Conservation (phyloP, 1,284 basidiomycete genomes). For the Trichosporon inkin region DNA sequence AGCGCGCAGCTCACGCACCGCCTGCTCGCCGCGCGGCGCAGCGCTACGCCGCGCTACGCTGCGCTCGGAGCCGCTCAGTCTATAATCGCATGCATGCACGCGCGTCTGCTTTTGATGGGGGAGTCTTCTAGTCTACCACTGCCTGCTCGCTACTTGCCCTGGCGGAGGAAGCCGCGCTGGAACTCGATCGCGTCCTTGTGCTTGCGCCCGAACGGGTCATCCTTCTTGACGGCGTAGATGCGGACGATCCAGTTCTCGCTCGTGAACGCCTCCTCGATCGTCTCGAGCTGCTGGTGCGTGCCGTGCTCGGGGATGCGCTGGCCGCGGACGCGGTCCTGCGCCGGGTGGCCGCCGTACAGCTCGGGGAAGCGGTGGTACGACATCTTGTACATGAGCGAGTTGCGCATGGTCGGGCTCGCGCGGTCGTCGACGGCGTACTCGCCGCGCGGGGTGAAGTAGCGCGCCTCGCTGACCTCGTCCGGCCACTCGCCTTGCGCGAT, state of each 20-base stretch:
- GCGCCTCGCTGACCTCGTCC: constrained; percentile 89
- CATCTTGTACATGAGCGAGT: constrained; percentile 98
- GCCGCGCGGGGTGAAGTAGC: constrained; percentile 90
- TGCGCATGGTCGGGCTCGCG: constrained; percentile 86
- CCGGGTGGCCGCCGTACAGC: constrained; percentile 71
- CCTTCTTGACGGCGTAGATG: constrained; percentile 94
- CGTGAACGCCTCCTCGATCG: constrained; percentile 88
- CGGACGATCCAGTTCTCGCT: constrained; percentile 98
- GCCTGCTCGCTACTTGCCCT: background rate
- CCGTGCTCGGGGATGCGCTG: constrained; percentile 70
- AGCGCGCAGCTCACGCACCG: too few relatives aligned
- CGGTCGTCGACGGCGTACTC: constrained; percentile 90
- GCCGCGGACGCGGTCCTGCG: constrained; percentile 75
- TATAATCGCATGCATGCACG: constrained; percentile 7
- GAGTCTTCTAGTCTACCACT: background rate
- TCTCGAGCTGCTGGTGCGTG: constrained; percentile 68
- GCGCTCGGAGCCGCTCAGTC: background rate
- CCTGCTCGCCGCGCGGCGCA: too few relatives aligned
- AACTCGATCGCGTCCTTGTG: constrained; percentile 83
- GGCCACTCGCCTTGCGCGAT: constrained; percentile 99
- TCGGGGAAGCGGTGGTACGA: constrained; percentile 88
- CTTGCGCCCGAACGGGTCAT: constrained; percentile 84
- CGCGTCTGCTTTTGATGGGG: background rate
- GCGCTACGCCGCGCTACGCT: background rate
- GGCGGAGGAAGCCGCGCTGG: constrained; percentile 52